Percentiles rank a stretch among this genome's conserved stretches.
Conservation (phyloP, 2,329 filamentous ascomycete species). For the Botrytis deweyae region DNA sequence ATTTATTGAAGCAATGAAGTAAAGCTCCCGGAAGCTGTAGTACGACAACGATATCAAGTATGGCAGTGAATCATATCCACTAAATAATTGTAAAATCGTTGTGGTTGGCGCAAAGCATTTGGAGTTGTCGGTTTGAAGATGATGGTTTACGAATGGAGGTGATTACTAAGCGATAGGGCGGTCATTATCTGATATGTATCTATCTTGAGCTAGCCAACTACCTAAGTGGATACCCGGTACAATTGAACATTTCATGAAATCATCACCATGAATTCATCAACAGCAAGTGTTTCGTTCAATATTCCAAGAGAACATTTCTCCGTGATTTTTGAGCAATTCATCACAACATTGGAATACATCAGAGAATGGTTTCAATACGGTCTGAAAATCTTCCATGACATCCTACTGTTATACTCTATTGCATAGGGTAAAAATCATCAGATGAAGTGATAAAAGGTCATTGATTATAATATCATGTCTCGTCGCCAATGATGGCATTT, state of each 20-base stretch:
- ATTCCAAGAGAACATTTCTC: neutral
- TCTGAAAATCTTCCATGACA: neutral
- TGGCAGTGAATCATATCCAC: neutral
- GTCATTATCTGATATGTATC: neutral
- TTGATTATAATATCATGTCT: constrained; percentile 14
- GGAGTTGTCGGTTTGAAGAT: neutral
- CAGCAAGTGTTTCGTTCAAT: neutral
- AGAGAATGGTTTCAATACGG: neutral
- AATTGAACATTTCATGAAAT: neutral
- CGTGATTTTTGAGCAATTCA: neutral
- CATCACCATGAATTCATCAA: neutral
- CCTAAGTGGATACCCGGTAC: neutral
- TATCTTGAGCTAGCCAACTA: neutral
- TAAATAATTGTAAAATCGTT: neutral
- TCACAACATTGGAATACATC: too few species aligned
- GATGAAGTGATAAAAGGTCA: constrained; percentile 11
- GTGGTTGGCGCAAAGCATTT: neutral
- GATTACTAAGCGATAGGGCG: constrained; percentile 3
- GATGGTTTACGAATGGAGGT: neutral
- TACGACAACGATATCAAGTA: neutral
- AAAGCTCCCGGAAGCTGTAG: constrained; percentile 7
- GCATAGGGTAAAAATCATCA: too few species aligned
- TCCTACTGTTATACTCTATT: too few species aligned
- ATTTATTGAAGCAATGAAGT: neutral
- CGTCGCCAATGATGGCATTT: constrained; percentile 2